Percentiles rank a stretch among this genome's conserved stretches.
Evolutionary conservation across 1,284 basidiomycete species (phyloP).

Genomic region (Sanghuangporus weigelae): DNA sequence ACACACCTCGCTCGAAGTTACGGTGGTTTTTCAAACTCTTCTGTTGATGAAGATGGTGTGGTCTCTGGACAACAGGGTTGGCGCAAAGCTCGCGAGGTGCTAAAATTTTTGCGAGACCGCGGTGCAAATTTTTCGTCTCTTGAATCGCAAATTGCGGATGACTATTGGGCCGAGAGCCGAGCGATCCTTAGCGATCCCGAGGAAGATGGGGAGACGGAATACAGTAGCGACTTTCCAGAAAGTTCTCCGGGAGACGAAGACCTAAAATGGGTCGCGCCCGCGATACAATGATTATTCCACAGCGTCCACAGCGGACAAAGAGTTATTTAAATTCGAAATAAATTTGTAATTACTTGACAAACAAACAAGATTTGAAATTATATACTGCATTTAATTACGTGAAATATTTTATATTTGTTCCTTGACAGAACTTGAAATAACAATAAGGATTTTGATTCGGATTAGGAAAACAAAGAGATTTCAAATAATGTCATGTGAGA

Average conservation of each 20-base stretch:
- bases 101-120: conserved; percentile 52
- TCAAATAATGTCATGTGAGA: no score
- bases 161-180: conserved; percentile 35
- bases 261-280: conserved; percentile 33
- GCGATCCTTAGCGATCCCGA: conserved; percentile 60
- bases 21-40: conserved; percentile 33
- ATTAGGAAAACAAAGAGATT: no score
- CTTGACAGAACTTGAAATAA: no score
- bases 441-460: no score
- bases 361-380: no score
- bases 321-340: no score
- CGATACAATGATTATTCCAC: background rate
- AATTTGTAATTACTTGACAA: no score
- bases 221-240: conserved; percentile 29
- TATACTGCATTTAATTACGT: no score
- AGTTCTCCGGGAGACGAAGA: conserved; percentile 26
- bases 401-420: no score
- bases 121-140: conserved; percentile 62
- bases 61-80: conserved; percentile 35
- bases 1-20: conserved; percentile 53
- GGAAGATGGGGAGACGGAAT: conserved; percentile 35
- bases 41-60: conserved; percentile 20
- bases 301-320: no score
- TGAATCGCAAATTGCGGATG: conserved; percentile 42
- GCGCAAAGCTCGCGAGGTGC: conserved; percentile 56